Percentiles rank a stretch among this genome's conserved stretches.
These are phyloP conservation scores for Rubroboletus pulcherrimus DNA, from an alignment of 768 basidiomycete species.

Conservation along the genomic window DNA sequence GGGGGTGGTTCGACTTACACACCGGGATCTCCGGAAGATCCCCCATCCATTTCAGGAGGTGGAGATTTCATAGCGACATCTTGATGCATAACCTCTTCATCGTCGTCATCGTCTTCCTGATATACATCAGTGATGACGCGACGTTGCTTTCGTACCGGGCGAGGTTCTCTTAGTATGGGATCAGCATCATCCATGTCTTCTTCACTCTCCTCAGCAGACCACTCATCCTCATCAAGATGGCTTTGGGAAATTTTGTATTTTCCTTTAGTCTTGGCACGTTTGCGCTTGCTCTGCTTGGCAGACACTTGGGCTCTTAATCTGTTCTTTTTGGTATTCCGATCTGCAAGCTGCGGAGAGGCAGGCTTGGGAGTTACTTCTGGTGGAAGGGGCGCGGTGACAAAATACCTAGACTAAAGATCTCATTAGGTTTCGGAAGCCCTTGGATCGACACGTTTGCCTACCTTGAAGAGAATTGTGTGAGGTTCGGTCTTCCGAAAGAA, in stretches of 20 bases:
- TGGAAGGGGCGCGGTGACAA: slow-evolving; percentile 31
- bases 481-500: slow-evolving; percentile 81
- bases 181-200: slow-evolving; percentile 13
- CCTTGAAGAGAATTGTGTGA: slow-evolving; percentile 81
- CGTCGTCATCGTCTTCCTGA: slow-evolving; percentile 24
- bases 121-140: slow-evolving; percentile 25
- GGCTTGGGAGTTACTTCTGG: slow-evolving; percentile 20
- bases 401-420: slow-evolving; percentile 38
- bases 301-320: slow-evolving; percentile 17
- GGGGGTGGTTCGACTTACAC: slow-evolving; percentile 3
- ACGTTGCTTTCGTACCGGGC: slow-evolving; percentile 33
- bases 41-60: neutral
- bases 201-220: slow-evolving; percentile 17
- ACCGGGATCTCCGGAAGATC: neutral
- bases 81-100: neutral
- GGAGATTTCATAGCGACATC: slow-evolving; percentile 20
- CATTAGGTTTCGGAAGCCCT: neutral
- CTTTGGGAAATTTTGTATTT: slow-evolving; percentile 30
- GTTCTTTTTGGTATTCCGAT: slow-evolving; percentile 13
- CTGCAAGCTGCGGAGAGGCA: neutral
- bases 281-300: slow-evolving; percentile 16
- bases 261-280: slow-evolving; percentile 40
- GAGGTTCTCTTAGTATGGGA: slow-evolving; percentile 13
- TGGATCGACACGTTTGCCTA: slow-evolving; percentile 24
- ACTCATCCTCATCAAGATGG: slow-evolving; percentile 26